Conservation (phyloP, 2,329 filamentous ascomycete species). For the Exophiala xenobiotica region DNA sequence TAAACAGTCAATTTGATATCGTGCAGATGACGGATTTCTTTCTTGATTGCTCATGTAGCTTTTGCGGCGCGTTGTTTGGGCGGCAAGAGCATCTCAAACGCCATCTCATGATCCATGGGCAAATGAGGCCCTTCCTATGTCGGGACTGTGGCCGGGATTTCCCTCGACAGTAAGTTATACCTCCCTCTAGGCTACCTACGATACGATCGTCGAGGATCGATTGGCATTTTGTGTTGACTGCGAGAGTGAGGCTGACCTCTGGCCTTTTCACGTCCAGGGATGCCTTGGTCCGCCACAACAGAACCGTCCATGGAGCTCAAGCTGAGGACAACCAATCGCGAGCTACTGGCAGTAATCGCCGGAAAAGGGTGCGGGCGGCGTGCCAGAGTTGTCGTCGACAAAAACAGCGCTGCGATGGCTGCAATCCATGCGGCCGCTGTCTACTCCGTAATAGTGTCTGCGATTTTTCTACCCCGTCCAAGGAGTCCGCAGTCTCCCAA, state of each 20-base stretch:
- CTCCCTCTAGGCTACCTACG: background rate
- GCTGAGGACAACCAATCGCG: background rate
- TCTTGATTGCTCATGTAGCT: constrained; percentile 5
- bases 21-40: constrained; percentile 3
- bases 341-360: background rate
- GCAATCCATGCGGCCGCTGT: constrained; percentile 3
- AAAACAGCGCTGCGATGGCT: constrained; percentile 4
- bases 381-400: constrained; percentile 4
- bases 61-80: constrained; percentile 3
- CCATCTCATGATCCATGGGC: constrained; percentile 4
- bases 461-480: too few relatives aligned
- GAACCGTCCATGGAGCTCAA: constrained; percentile 1
- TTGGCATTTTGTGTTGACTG: background rate
- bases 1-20: too few relatives aligned
- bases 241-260: background rate
- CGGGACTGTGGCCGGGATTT: background rate
- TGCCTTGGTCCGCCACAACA: constrained; percentile 1
- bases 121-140: constrained; percentile 1
- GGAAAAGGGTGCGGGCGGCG: background rate
- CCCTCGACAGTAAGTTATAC: constrained; percentile 4
- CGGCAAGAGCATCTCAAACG: background rate
- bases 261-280: background rate
- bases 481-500: background rate
- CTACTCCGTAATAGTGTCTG: background rate
- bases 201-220: background rate